Conservation (phyloP, 129 eudicot genomes). For the Sambucus nigra region DNA sequence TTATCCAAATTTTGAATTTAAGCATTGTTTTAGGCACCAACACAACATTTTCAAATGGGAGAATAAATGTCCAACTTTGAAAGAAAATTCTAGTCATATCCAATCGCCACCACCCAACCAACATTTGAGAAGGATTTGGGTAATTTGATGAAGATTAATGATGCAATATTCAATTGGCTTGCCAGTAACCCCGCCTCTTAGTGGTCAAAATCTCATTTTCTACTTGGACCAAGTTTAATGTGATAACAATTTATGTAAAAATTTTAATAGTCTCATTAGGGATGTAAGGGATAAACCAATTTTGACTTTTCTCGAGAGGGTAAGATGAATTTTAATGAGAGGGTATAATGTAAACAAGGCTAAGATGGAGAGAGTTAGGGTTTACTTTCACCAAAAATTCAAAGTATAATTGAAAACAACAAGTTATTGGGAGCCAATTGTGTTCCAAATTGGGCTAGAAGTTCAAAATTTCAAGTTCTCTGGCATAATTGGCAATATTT, state of each 20-base stretch:
- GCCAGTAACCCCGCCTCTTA: background rate
- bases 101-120: background rate
- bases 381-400: background rate
- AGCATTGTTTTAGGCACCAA: background rate
- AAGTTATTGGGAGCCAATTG: too few species aligned
- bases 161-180: background rate
- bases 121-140: background rate
- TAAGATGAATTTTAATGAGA: too few species aligned
- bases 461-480: background rate
- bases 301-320: too few species aligned
- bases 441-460: too few species aligned
- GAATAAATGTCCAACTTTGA: background rate
- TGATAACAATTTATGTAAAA: background rate
- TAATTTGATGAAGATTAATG: background rate
- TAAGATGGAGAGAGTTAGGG: background rate
- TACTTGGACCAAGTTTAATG: background rate
- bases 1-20: background rate
- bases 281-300: too few species aligned
- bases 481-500: background rate
- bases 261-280: too few species aligned
- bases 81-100: background rate
- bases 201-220: background rate
- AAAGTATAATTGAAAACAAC: too few species aligned
- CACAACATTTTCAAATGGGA: background rate
- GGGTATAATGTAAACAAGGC: background rate